phyloP scores from a whole-genome alignment of 2,329 filamentous ascomycete genomes.

The Emericellopsis cladophorae region DNA sequence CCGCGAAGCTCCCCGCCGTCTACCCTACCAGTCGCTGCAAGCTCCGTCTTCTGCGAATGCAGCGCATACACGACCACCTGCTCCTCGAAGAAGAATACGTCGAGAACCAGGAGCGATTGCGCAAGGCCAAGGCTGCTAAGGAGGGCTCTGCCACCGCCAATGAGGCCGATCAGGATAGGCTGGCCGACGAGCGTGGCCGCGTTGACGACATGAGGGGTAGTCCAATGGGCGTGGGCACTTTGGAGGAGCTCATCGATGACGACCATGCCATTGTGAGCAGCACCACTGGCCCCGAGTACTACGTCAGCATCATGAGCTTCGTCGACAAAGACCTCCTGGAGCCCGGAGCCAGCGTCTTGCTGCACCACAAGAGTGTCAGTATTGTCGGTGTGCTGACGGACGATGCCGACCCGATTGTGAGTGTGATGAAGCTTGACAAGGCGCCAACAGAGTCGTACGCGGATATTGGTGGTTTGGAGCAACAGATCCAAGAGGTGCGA shows the following conservation, averaged over 20 bases:
- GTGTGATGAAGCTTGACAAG: slow-evolving; percentile 99
- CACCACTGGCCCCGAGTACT: slow-evolving; percentile 95
- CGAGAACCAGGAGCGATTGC: slow-evolving; percentile 92
- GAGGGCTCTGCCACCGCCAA: slow-evolving; percentile 53
- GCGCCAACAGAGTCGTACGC: slow-evolving; percentile 96
- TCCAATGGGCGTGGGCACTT: slow-evolving; percentile 94
- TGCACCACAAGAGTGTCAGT: slow-evolving; percentile 96
- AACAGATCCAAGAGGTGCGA: slow-evolving; percentile 93
- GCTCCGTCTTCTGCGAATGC: slow-evolving; percentile 92
- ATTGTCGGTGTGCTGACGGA: slow-evolving; percentile 96
- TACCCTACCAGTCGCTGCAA: slow-evolving; percentile 97
- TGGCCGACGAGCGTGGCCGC: slow-evolving; percentile 86
- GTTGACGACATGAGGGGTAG: slow-evolving; percentile 98
- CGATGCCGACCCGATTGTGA: slow-evolving; percentile 87
- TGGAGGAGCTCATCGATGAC: slow-evolving; percentile 98
- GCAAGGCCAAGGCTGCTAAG: slow-evolving; percentile 78
- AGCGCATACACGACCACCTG: slow-evolving; percentile 94
- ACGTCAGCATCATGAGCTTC: slow-evolving; percentile 99
- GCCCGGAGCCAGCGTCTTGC: slow-evolving; percentile 84
- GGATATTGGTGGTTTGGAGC: slow-evolving; percentile 91
- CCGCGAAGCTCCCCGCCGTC: slow-evolving; percentile 86
- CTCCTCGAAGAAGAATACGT: slow-evolving; percentile 97
- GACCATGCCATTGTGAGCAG: slow-evolving; percentile 98
- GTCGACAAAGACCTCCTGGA: slow-evolving; percentile 98
- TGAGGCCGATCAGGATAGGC: slow-evolving; percentile 56